Conservation (phyloP, 768 basidiomycete genomes). For the Dentipellis sp. region DNA sequence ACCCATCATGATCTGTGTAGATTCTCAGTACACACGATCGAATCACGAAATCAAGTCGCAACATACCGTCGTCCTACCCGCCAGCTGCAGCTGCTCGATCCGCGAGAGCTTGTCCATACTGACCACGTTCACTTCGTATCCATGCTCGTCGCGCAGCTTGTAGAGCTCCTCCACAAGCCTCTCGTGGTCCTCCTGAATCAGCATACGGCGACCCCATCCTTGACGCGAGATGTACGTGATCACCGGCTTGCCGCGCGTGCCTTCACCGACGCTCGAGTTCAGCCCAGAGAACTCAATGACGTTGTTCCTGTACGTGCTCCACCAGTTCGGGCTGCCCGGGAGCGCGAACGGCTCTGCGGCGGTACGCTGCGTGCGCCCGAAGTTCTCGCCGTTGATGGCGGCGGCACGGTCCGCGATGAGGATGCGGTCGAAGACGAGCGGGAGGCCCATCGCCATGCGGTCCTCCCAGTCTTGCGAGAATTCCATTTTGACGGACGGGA, state of each 20-base stretch:
- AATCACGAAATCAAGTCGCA: not conserved
- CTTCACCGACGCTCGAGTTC: slow-evolving; percentile 29
- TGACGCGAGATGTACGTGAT: slow-evolving; percentile 92
- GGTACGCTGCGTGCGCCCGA: slow-evolving; percentile 60
- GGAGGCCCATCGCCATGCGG: slow-evolving; percentile 55
- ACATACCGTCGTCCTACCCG: slow-evolving; percentile 78
- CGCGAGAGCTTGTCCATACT: slow-evolving; percentile 75
- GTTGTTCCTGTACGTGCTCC: slow-evolving; percentile 66
- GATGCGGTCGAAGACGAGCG: slow-evolving; percentile 81
- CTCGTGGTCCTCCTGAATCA: slow-evolving; percentile 70
- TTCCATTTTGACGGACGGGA: slow-evolving; percentile 76
- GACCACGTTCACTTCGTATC: slow-evolving; percentile 85
- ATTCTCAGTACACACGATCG: slow-evolving; percentile 1
- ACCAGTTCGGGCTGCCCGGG: slow-evolving; percentile 76
- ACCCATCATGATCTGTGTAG: slow-evolving; percentile 81
- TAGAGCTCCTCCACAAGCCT: slow-evolving; percentile 66
- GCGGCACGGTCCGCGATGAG: slow-evolving; percentile 82
- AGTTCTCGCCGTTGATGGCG: slow-evolving; percentile 64
- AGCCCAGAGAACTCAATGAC: slow-evolving; percentile 66
- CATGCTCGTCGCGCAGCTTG: slow-evolving; percentile 57
- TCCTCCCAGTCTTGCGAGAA: slow-evolving; percentile 81
- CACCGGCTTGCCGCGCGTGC: slow-evolving; percentile 44
- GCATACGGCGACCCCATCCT: slow-evolving; percentile 79
- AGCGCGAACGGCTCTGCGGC: slow-evolving; percentile 69
- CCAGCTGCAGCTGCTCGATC: slow-evolving; percentile 70